A percentile compares a stretch with the other conserved stretches of the same genome.
phyloP scores from a whole-genome alignment of 768 basidiomycete genomes.

The Paxillus rubicundulus region DNA sequence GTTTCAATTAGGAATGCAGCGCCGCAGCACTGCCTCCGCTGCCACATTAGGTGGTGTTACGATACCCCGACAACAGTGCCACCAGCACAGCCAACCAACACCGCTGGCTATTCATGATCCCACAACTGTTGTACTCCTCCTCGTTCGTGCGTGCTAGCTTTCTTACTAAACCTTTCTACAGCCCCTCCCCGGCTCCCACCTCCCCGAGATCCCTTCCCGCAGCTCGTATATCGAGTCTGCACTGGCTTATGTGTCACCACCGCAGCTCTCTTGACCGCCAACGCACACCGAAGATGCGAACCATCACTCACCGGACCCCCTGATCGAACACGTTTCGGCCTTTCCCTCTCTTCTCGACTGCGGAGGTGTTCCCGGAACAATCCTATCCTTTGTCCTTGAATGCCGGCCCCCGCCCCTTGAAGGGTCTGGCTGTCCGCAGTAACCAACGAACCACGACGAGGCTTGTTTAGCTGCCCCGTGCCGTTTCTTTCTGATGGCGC shows the following conservation, averaged over 20 bases:
- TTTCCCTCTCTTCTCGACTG: background rate
- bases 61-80: background rate
- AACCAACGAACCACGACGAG: background rate
- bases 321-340: background rate
- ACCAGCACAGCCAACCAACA: background rate
- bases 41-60: constrained; percentile 16
- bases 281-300: background rate
- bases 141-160: background rate
- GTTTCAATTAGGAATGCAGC: constrained; percentile 31
- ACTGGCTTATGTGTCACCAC: background rate
- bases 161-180: background rate
- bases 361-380: background rate
- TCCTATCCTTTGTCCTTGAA: background rate
- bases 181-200: background rate
- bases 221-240: background rate
- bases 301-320: background rate
- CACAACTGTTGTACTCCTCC: background rate
- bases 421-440: background rate
- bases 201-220: background rate
- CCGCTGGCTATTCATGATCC: background rate
- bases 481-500: background rate
- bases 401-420: background rate
- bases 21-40: constrained; percentile 34
- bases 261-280: background rate
- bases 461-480: no score